Conservation (phyloP, 768 basidiomycete genomes). For the Tephrocybe sp. region DNA sequence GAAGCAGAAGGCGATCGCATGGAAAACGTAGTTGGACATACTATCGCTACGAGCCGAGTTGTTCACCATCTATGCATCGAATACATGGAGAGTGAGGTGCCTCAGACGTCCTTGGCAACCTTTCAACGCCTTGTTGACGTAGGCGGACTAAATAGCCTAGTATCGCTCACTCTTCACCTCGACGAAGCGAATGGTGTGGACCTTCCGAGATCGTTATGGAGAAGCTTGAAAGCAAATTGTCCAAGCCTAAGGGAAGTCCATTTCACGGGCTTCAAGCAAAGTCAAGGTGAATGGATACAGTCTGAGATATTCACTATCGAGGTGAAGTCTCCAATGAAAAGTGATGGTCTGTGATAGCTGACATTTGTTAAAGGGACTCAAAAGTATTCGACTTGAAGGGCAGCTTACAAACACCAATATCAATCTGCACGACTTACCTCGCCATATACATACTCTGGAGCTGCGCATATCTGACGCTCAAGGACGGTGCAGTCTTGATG, state of each 20-base stretch:
- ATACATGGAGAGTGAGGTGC: not conserved
- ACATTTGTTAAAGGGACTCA: not conserved
- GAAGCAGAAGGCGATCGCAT: no score
- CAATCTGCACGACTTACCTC: no score
- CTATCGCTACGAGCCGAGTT: not conserved
- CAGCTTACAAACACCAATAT: no score
- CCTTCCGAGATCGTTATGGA: not conserved
- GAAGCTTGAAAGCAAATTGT: conserved; percentile 2
- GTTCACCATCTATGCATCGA: not conserved
- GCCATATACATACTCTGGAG: conserved; percentile 6
- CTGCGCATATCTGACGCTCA: not conserved
- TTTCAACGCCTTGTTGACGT: not conserved
- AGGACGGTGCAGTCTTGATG: not conserved
- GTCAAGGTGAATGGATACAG: conserved; percentile 1
- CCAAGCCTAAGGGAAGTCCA: conserved; percentile 1
- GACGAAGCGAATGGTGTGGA: no score
- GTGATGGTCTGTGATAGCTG: no score
- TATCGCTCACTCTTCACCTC: not conserved
- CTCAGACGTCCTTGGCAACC: not conserved
- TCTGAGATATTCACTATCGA: conserved; percentile 3
- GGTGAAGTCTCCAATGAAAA: conserved; percentile 5
- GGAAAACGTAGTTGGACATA: no score
- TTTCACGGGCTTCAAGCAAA: not conserved
- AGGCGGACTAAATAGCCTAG: not conserved
- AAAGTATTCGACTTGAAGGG: not conserved